Base-by-base conservation (phyloP, 768 basidiomycete species). In the Suillus subaureus region DNA sequence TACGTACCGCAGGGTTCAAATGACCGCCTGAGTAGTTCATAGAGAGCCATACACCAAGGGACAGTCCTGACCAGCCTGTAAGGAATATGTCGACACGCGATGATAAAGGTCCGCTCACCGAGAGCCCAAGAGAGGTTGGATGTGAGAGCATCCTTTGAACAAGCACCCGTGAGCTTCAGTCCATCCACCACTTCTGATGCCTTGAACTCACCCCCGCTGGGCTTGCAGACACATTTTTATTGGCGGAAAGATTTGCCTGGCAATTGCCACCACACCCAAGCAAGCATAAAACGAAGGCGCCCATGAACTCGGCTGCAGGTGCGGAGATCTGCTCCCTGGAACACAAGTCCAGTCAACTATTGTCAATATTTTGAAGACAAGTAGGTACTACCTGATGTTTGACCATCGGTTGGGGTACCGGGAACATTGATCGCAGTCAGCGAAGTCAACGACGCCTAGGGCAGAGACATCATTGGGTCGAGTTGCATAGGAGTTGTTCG, bases 11-110 rank as follows among this genome's bases (percentile, higher is more conserved):
- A 52, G 88, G 87, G 71, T 89, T 89, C 67, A 89, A 84, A 69
- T 90, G 89, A 18, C 87, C 89, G 5, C 87, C 88, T 51, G 88
- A 88, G 61, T 87, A 82, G 54, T 87, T 87, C 52, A 85, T 84
- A 31, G 84, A 83, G 2, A 87, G 81, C 87, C 86, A 89, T n/a
- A 87, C 88, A 54, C 87, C 89, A 70, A 89, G 78, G 9, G 87
- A 85, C 4, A 82, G 81, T 35, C 87, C 77, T 78, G 47, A 56
- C 31, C n/a, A 54, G 23, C 58, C 28, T 13, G 33, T 54, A 35
- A 58, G 37, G 37, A 58, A 54, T n/a, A 35, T 62, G 51, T 42
- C 18, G 2, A 6, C 35, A 13, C 23, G 52, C 40, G 28, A 21
- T 37, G 26, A 52, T n/a, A 42, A 12, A 56, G 45, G 54, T 13